Evolutionary conservation across 352 stramenopile genomes (phyloP), one percentile per base, ranked within the genome.

Genomic region (Bremia lactucae): DNA sequence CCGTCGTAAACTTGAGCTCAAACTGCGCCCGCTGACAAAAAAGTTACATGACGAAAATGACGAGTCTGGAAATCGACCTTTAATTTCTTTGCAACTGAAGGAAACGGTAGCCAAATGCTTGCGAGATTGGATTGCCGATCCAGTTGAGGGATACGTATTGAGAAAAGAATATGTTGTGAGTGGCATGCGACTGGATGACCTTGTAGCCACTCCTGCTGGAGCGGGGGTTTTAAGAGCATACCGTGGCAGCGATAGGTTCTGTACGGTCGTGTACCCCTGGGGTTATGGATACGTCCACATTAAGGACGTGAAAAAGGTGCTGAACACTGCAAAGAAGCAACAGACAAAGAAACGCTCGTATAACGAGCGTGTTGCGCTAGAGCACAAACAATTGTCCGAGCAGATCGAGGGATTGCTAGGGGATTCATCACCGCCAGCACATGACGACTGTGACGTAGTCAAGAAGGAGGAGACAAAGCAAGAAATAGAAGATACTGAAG

Each of bases 341-440:
- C 46, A 62, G 4, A 65, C n/a, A n/a, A n/a, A 68, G 46, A 82
- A 79, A 31, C 66, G 67, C 46, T 52, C 47, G 20, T 65, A 48
- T 37, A 72, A 70, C 36, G 55, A 78, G 46, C 76, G 76, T 37
- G 50, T 80, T 19, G 55, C 61, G 16, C 52, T 88, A 0, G 68
- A 88, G 40, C 68, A 83, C 44, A 68, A 87, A 56, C 74, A 82
- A 31, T 36, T 87, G 23, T 84, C 64, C 38, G 74, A 84, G 35
- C 66, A 87, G 29, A 65, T 87, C 34, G 68, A 76, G 59, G 65
- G 62, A 9, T 44, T 86, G 7, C 24, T 81, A 31, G 62, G 76
- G 21, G 76, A 75, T 46, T 51, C 69, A 16, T 55, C 59, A 16
- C 57, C 56, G 14, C 52, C 62, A 18, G 15, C 34, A 2, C 31